phyloP scores from a whole-genome alignment of 2,329 filamentous ascomycete species.

The Diaporthe humulicola region DNA sequence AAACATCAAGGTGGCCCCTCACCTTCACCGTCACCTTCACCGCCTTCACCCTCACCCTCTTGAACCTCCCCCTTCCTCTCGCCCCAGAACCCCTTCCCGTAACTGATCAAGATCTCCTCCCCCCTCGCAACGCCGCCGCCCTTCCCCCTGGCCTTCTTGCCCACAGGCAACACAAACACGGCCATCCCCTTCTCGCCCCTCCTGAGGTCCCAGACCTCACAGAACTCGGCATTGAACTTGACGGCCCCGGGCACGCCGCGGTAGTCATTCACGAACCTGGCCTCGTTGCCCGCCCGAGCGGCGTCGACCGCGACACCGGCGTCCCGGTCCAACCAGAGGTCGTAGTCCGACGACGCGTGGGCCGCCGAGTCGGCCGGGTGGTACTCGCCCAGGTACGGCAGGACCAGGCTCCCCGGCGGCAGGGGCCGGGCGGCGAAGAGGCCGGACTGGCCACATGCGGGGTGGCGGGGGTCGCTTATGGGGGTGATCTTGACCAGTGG shows the following conservation, averaged over 20 bases:
- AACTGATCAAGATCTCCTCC: slow-evolving; percentile 75
- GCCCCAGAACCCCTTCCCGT: slow-evolving; percentile 77
- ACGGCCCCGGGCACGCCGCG: slow-evolving; percentile 63
- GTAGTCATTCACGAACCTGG: slow-evolving; percentile 77
- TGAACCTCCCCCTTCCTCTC: slow-evolving; percentile 56
- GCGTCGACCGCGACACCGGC: slow-evolving; percentile 72
- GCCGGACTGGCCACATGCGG: slow-evolving; percentile 69
- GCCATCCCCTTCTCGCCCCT: slow-evolving; percentile 68
- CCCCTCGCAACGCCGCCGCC: slow-evolving; percentile 63
- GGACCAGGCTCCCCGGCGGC: slow-evolving; percentile 66
- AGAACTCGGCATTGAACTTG: slow-evolving; percentile 71
- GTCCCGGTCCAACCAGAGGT: slow-evolving; percentile 72
- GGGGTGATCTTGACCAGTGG: slow-evolving; percentile 66
- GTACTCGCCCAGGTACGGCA: slow-evolving; percentile 73
- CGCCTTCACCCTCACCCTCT: neutral
- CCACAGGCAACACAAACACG: slow-evolving; percentile 66
- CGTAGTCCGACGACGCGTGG: slow-evolving; percentile 70
- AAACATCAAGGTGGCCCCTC: neutral
- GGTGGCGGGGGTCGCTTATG: slow-evolving; percentile 66
- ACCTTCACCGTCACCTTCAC: neutral
- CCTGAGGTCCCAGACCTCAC: slow-evolving; percentile 67
- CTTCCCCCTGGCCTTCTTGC: slow-evolving; percentile 45
- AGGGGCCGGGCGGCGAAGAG: slow-evolving; percentile 71
- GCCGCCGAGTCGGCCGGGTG: slow-evolving; percentile 57
- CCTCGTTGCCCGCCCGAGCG: slow-evolving; percentile 70